A percentile compares a stretch with the other conserved stretches of the same genome.
Conservation (phyloP, 768 basidiomycete genomes). For the Pleurotus tuber-regium region DNA sequence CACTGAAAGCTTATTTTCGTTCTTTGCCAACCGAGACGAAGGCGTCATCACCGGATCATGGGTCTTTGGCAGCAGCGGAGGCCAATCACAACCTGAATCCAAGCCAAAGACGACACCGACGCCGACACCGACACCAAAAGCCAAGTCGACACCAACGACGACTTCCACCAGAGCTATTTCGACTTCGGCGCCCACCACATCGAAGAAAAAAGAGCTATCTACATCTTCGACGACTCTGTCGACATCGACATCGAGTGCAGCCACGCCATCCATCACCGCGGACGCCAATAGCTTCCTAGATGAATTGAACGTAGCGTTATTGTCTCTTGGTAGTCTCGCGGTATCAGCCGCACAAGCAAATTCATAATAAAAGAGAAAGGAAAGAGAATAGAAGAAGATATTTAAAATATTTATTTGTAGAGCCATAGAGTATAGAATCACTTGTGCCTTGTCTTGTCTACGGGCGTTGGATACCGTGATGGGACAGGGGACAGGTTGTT, state of each 20-base stretch:
- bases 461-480: not conserved
- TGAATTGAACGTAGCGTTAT: not conserved
- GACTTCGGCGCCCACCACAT: constrained; percentile 13
- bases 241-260: constrained; percentile 3
- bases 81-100: constrained; percentile 13
- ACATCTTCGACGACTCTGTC: not conserved
- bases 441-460: not conserved
- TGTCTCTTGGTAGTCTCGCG: constrained; percentile 1
- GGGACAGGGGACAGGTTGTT: not conserved
- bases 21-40: constrained; percentile 38
- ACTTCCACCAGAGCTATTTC: constrained; percentile 14
- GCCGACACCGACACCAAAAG: constrained; percentile 14
- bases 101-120: constrained; percentile 21
- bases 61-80: constrained; percentile 31
- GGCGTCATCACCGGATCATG: constrained; percentile 54
- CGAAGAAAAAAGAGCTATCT: not conserved
- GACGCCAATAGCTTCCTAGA: not conserved
- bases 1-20: constrained; percentile 52
- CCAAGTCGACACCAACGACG: constrained; percentile 13
- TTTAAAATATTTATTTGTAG: constrained; percentile 7
- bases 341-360: not conserved
- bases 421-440: not conserved
- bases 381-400: constrained; percentile 4
- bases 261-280: not conserved
- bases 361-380: not conserved